Percentiles rank a stretch among this genome's conserved stretches.
Evolutionary conservation across 2,329 filamentous ascomycete species (phyloP).

Genomic region (Fonsecaea nubica): DNA sequence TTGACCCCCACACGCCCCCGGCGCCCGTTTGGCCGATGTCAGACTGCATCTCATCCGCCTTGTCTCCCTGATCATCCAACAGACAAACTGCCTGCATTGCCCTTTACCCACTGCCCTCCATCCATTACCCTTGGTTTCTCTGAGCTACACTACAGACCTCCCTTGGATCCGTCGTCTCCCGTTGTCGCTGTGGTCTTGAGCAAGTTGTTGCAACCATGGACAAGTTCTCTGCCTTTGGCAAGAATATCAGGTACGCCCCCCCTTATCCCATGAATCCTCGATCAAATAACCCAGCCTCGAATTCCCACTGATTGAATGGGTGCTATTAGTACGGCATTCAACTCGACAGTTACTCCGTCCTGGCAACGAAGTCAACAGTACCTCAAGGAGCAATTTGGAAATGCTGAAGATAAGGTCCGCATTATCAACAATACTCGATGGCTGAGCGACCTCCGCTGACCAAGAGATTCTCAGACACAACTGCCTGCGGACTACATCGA

Average conservation of each 20-base stretch:
- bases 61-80: background rate
- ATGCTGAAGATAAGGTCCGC: constrained; percentile 88
- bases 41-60: constrained; percentile 18
- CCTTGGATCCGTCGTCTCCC: background rate
- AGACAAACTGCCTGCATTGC: background rate
- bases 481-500: constrained; percentile 97
- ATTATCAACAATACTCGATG: background rate
- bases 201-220: constrained; percentile 59
- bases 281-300: constrained; percentile 26
- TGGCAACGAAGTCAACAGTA: constrained; percentile 94
- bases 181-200: background rate
- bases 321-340: constrained; percentile 59
- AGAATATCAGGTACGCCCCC: constrained; percentile 67
- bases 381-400: constrained; percentile 95
- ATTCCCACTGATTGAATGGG: constrained; percentile 41
- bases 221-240: constrained; percentile 72
- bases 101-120: background rate
- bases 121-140: background rate
- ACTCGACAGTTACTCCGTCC: constrained; percentile 87
- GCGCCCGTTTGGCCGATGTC: constrained; percentile 10
- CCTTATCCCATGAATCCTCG: constrained; percentile 19
- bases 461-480: constrained; percentile 70
- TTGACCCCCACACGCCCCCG: constrained; percentile 9
- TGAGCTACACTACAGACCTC: background rate
- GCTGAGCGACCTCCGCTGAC: constrained; percentile 20